phyloP scores from a whole-genome alignment of 83 land plant genomes.

The Thuja plicata region DNA sequence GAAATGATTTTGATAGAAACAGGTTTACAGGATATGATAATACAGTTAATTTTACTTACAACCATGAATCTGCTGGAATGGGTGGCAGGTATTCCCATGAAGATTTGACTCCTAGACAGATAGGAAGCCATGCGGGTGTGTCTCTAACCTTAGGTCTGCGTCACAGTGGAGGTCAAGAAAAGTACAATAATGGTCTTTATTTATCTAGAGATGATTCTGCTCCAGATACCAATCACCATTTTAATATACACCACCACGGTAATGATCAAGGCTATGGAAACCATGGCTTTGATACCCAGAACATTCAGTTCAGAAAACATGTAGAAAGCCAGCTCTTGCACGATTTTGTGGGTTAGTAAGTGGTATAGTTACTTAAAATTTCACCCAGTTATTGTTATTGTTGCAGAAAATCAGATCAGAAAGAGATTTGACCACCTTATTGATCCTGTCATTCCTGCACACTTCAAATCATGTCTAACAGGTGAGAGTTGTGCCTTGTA shows the following conservation, averaged over 20 bases:
- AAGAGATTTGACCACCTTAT: not conserved
- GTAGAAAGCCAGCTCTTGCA: conserved; percentile 16
- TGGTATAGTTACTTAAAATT: not conserved
- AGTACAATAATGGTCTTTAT: conserved; percentile 12
- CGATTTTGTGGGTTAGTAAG: conserved; percentile 4
- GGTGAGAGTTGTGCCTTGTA: conserved; percentile 10
- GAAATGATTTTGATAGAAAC: conserved; percentile 8
- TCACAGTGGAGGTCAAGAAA: conserved; percentile 19
- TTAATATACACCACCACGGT: conserved; percentile 11
- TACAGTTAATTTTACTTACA: conserved; percentile 12
- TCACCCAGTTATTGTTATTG: not conserved
- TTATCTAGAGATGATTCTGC: conserved; percentile 13
- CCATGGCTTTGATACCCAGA: conserved; percentile 11
- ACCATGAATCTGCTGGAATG: conserved; percentile 4
- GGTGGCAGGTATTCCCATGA: conserved; percentile 17
- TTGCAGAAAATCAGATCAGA: not conserved
- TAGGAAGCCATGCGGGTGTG: conserved; percentile 11
- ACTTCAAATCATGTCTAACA: conserved; percentile 3
- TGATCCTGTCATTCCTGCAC: not conserved
- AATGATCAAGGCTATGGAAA: conserved; percentile 15
- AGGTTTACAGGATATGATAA: conserved; percentile 5
- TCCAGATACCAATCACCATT: conserved; percentile 10
- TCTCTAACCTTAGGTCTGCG: conserved; percentile 19
- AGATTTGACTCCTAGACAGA: conserved; percentile 8
- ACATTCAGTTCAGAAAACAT: conserved; percentile 16